Conservation (phyloP, 148 eudicot genomes). For the Fallopia convolvulus region DNA sequence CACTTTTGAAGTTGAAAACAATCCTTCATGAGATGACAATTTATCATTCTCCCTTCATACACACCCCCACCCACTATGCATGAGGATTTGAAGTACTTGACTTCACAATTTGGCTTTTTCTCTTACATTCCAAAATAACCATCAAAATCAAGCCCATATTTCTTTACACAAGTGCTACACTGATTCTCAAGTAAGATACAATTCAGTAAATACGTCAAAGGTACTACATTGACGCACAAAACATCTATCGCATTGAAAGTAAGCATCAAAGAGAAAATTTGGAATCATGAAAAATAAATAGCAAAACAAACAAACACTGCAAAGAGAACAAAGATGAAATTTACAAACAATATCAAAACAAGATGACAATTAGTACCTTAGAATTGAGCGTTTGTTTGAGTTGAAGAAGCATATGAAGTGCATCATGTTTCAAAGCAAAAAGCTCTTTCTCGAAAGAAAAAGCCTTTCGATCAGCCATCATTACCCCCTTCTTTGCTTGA, state of each 20-base stretch:
- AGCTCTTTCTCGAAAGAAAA: constrained; percentile 32
- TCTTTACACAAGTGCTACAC: neutral
- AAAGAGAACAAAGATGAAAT: neutral
- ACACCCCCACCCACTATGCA: neutral
- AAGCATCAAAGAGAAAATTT: neutral
- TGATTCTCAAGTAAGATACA: neutral
- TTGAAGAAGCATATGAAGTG: constrained; percentile 39
- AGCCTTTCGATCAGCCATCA: constrained; percentile 50
- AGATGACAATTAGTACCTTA: constrained; percentile 22
- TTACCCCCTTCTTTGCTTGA: constrained; percentile 15
- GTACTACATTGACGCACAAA: neutral
- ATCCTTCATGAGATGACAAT: neutral
- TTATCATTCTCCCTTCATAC: neutral
- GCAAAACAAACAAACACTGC: neutral
- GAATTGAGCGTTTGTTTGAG: constrained; percentile 32
- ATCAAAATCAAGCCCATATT: neutral
- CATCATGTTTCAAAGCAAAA: constrained; percentile 32
- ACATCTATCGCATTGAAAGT: neutral
- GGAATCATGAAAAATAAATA: neutral
- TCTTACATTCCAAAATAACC: neutral
- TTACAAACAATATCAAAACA: no score
- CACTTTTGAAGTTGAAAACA: neutral
- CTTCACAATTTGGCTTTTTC: neutral
- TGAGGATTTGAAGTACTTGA: neutral
- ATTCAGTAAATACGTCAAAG: neutral